Base-by-base conservation (phyloP, 192 early-diverging fungal genomes). In the Entophlyctis helioformis region DNA sequence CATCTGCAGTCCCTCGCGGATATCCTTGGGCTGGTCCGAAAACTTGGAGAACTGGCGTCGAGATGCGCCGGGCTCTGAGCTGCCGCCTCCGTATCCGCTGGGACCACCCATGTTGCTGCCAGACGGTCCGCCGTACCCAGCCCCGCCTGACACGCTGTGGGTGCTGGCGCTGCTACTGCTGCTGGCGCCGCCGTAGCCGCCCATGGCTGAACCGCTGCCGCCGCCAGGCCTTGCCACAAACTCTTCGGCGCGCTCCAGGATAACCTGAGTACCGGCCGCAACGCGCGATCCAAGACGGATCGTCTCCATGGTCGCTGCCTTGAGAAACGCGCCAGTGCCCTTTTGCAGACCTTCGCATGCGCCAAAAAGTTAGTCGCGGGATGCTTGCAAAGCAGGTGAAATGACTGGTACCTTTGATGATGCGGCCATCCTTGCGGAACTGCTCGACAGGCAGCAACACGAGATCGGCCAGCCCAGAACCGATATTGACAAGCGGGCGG, bases 381-480 rank as follows among this genome's bases (percentile, higher is more conserved):
- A n/a, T n/a, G n/a, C n/a, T n/a, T n/a, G n/a, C n/a, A n/a, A n/a
- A n/a, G n/a, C n/a, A n/a, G n/a, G n/a, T n/a, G n/a, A n/a, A n/a
- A n/a, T n/a, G n/a, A n/a, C n/a, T n/a, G n/a, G n/a, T 36, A 56
- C 84, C 89, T 48, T 83, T 76, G 36, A 98, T 73, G 20, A 95
- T 71, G 10, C 84, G 67, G 20, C 95, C 95, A 51, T 98, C 95
- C 48, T 82, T 78, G 36, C 80, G 75, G 53, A 93, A 98, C 59
- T 96, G 90, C 56, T 93, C 84, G 50, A 95, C 73, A 1, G 95
- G 95, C 44, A 98, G 60, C 1, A 92, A 61, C 5, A 98, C 78
- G 18, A 98, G 57, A 62, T 98, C 91, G 1, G 86, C 89, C 21
- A 98, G 70, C 6, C 95, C 95, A 4, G 75, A 74, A 7, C 91